A percentile compares a stretch with the other conserved stretches of the same genome.
phyloP scores from a whole-genome alignment of 2,329 filamentous ascomycete species.

The Chrysoporthe austroafricana region DNA sequence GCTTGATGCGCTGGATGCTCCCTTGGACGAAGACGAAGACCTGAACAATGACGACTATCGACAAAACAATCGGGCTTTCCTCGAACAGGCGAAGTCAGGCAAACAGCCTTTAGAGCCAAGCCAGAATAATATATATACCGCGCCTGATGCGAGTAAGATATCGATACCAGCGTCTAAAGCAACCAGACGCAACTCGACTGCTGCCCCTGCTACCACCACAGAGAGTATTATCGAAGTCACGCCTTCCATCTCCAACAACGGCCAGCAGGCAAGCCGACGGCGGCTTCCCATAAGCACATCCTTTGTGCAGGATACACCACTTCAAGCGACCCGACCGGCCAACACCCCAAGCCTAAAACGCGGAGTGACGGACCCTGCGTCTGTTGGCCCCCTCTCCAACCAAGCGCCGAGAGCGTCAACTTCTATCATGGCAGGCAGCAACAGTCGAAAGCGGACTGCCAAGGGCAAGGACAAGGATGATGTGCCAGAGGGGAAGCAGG shows the following conservation, averaged over 20 bases:
- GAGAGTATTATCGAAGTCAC: constrained; percentile 19
- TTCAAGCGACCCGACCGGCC: constrained; percentile 33
- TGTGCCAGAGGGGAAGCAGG: constrained; percentile 55
- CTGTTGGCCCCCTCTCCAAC: constrained; percentile 29
- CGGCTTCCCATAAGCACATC: constrained; percentile 29
- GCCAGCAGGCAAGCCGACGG: constrained; percentile 16
- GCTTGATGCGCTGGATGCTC: constrained; percentile 39
- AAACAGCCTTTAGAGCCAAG: constrained; percentile 10
- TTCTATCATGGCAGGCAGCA: constrained; percentile 34
- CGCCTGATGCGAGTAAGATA: neutral
- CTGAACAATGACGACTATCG: constrained; percentile 38
- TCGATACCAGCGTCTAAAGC: constrained; percentile 14
- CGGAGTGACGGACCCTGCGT: constrained; percentile 39
- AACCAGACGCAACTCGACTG: neutral
- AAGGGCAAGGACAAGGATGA: constrained; percentile 55
- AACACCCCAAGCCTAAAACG: constrained; percentile 31
- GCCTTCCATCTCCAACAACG: neutral
- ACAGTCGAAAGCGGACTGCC: neutral
- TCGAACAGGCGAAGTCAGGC: constrained; percentile 17
- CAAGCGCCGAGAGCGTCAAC: constrained; percentile 27
- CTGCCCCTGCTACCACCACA: constrained; percentile 18
- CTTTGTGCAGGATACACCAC: constrained; percentile 39
- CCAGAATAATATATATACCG: constrained; percentile 12
- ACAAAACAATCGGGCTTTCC: constrained; percentile 36
- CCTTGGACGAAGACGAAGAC: constrained; percentile 37